These are phyloP conservation scores for Termitomyces eurrhizus DNA, from an alignment of 768 basidiomycete species.

Conservation along the genomic window DNA sequence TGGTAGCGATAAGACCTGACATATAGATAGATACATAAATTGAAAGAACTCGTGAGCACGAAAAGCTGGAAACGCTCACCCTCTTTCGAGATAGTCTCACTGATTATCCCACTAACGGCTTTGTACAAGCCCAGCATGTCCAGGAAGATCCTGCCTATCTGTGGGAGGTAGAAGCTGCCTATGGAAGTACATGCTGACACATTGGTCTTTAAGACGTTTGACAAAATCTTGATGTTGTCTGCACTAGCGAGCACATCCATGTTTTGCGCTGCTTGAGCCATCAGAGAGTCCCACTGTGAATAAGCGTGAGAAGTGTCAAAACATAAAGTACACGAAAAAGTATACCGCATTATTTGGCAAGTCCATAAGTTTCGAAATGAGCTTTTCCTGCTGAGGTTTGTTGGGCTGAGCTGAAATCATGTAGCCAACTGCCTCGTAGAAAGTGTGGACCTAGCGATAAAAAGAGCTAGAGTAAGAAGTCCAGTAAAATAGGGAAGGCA, in stretches of 20 bases:
- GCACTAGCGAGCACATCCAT: constrained; percentile 87
- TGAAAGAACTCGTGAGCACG: neutral
- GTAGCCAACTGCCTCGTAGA: constrained; percentile 98
- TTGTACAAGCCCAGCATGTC: constrained; percentile 99
- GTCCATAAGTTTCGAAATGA: constrained; percentile 95
- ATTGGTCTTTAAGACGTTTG: constrained; percentile 97
- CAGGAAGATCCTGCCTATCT: constrained; percentile 91
- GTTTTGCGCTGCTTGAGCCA: constrained; percentile 90
- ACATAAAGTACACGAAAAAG: neutral
- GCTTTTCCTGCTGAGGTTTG: constrained; percentile 92
- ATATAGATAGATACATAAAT: constrained; percentile 8
- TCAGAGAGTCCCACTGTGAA: constrained; percentile 89
- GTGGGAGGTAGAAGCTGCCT: constrained; percentile 96
- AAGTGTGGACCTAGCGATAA: constrained; percentile 75
- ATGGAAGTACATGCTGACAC: constrained; percentile 97
- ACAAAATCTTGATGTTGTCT: constrained; percentile 95
- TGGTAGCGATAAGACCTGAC: constrained; percentile 84
- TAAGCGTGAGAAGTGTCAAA: constrained; percentile 2
- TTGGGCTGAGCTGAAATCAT: constrained; percentile 99
- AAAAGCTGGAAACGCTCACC: constrained; percentile 37
- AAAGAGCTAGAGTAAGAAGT: constrained; percentile 14
- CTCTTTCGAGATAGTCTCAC: constrained; percentile 84
- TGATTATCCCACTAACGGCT: constrained; percentile 95
- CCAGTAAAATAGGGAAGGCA: neutral
- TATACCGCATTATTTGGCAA: constrained; percentile 90